Evolutionary conservation across 495 filamentous ascomycete species (phyloP), one percentile per base, ranked within the genome.

Genomic region (Hypoxylon fuscum): DNA sequence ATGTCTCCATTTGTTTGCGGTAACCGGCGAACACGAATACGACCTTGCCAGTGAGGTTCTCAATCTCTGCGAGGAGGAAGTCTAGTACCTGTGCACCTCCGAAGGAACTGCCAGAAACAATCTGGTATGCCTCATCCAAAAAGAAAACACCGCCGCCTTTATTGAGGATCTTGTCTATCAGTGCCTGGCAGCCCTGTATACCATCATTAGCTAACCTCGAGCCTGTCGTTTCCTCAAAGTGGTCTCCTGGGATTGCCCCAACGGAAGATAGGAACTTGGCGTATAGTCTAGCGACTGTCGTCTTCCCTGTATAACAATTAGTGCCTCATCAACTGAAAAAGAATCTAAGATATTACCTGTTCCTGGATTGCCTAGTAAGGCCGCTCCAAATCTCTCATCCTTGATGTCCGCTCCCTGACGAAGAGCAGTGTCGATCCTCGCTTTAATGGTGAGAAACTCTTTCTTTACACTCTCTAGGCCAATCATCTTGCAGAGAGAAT

Each of bases 11-110:
- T 52, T 88, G 76, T 51, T 86, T 86, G 48, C 83, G 82, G 73
- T 94, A 94, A 1, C 91, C 90, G 0, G 90, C 90, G 3, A 93
- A 77, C 11, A 96, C 82, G 54, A 96, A 88, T 0, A 90, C 87
- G 9, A 94, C 72, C 69, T 90, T 91, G 1, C 91, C 91, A 1
- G 79, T 84, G 14, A 86, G 75, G 37, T 91, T 91, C 69, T 94
- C 90, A 23, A 92, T 82, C 60, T 93, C 89, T 0, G 87, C 84
- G 0, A 96, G 81, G 0, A 94, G 76, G 55, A 86, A 91, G 56
- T 94, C 89, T 8, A 96, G 79, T 1, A 91, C 90, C 23, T 82
- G 78, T 0, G 70, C 69, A 0, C 90, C 90, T 3, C 78, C 81
- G 25, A 63, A 60, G 27, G 70, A 81, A 56, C 76, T 72, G 2